Base-by-base conservation (phyloP, 768 basidiomycete genomes). In the Grammothele lineata region DNA sequence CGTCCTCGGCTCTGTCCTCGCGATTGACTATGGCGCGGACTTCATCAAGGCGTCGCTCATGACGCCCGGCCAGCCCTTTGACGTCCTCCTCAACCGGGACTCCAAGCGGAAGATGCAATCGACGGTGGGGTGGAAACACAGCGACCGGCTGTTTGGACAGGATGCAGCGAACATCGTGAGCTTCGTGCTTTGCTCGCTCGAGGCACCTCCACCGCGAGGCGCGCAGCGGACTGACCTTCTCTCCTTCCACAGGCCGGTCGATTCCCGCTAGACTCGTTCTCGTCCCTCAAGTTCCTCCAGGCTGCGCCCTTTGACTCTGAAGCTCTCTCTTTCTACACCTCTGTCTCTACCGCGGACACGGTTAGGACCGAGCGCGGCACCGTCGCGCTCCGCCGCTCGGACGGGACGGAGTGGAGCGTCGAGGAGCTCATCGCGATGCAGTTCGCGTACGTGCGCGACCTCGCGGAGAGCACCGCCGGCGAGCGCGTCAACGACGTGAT, bases 21-120 rank as follows among this genome's bases (percentile, higher is more conserved):
- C 94, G 17, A 90, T 99, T 61, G 96, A 99, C 81, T 97, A 96
- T 78, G 96, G 96, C 62, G 80, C 90, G 15, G 96, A 98, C 69
- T 94, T 85, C 78, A 97, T 94, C 61, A 99, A 97, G 68, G 90
- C 92, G 23, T 94, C 93, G 4, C 71, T 98, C 39, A 57, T 63
- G 58, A 56, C 58, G 22, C 62, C 62, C 35, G 59, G 59, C 18
- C 55, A 58, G 42, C 93, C 95, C 4, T 95, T 99, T 58, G 96
- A 99, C 68, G 90, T 99, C 24, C 75, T 99, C 22, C 73, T 98
- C 47, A 96, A 97, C 71, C 90, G 90, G 64, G 95, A 97, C 64
- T 96, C 93, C 23, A 98, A 97, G 71, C 76, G 96, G 49, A 98
- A 98, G 70, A 91, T 96, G 24, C 85, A 88, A 55, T 82, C 87